Evolutionary conservation across 2,329 filamentous ascomycete species (phyloP), one percentile per base, ranked within the genome.

Genomic region (Furcasterigmium furcatum): DNA sequence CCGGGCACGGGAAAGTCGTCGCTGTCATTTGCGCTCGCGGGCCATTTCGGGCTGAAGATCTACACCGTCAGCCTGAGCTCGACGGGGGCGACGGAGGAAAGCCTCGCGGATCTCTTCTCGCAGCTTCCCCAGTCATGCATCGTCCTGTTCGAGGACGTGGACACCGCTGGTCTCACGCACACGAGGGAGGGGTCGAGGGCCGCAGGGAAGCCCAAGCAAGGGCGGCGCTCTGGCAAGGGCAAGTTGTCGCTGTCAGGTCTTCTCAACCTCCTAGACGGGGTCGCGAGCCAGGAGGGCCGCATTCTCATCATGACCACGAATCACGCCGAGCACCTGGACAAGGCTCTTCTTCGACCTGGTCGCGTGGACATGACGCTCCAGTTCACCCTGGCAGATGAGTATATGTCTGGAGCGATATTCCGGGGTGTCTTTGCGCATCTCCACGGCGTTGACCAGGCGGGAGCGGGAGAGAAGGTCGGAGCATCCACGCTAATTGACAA

Each of bases 1-100:
- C 88, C 88, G 0, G 88, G 88, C 1, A 91, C 87, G 0, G 88
- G 88, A 12, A 94, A 92, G 64, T 87, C 81, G 38, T 87, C 82
- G 38, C 72, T 90, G 1, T 84, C 80, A 51, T 75, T 89, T 35
- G 85, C 86, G 0, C 72, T 88, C 41, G 84, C 86, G 0, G 86
- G 86, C 5, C 77, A 80, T 57, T 85, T 89, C 59, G 79, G 80
- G 47, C 75, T 90, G 66, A 75, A 79, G 40, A 85, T 90, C 50
- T 89, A 88, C 63, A 85, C 89, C 45, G 74, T 89, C 51, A 85
- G 77, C 56, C 67, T 90, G 34, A 86, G 77, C 60, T 86, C 82
- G 4, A 67, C 69, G 21, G 70, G 71, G 3, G 72, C 85, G n/a
- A 84, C 72, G 39, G 86, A 89, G 58, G 84, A 89, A 58, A 78